These are phyloP conservation scores for Cladosporium sp. DNA, from an alignment of 2,329 filamentous ascomycete species.

Conservation along the genomic window DNA sequence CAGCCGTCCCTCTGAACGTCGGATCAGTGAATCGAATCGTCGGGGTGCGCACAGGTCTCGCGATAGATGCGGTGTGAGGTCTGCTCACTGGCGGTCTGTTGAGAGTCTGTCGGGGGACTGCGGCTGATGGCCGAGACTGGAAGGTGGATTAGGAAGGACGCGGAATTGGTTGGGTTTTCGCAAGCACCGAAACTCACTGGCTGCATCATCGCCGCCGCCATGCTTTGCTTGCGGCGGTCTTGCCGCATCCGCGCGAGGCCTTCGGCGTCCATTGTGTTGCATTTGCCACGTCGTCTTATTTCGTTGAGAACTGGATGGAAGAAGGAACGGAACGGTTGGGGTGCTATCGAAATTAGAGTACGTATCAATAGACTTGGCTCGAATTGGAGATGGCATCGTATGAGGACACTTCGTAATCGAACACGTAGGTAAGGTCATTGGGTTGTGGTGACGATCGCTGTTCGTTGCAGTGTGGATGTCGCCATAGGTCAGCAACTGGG, in stretches of 20 bases:
- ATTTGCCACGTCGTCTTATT: background rate
- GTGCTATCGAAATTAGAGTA: too few relatives aligned
- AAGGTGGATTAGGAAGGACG: background rate
- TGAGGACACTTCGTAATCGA: too few relatives aligned
- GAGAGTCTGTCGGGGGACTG: background rate
- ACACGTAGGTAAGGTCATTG: too few relatives aligned
- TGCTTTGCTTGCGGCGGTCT: conserved; percentile 4
- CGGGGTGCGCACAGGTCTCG: background rate
- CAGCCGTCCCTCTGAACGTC: background rate
- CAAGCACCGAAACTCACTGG: background rate
- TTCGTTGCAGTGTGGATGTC: too few relatives aligned
- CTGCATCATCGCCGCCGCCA: background rate
- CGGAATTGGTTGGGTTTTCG: too few relatives aligned
- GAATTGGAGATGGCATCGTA: too few relatives aligned
- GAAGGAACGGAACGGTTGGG: too few relatives aligned
- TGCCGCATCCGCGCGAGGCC: conserved; percentile 2
- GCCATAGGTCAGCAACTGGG: too few relatives aligned
- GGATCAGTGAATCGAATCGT: background rate
- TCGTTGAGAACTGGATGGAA: too few relatives aligned
- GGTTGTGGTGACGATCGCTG: too few relatives aligned
- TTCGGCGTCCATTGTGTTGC: background rate
- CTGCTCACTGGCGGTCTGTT: background rate
- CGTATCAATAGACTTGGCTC: too few relatives aligned
- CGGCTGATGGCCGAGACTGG: background rate
- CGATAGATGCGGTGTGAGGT: background rate